A percentile compares a stretch with the other conserved stretches of the same genome.
phyloP scores from a whole-genome alignment of 257 asterid genomes.

The Capsicum pubescens region DNA sequence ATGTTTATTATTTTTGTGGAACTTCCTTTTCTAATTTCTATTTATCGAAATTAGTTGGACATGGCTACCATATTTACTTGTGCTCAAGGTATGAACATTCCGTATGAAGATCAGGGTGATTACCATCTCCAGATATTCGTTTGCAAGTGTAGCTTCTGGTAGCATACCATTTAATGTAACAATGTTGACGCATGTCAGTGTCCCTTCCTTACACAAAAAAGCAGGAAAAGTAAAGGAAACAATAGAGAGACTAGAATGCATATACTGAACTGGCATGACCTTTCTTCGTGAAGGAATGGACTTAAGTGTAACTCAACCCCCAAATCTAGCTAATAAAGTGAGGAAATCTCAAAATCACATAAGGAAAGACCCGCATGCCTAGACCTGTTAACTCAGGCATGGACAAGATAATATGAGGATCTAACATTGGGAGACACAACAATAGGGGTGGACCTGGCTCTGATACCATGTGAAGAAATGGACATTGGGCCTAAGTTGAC shows the following conservation, averaged over 20 bases:
- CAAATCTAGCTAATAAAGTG: neutral
- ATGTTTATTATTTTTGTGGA: neutral
- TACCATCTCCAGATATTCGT: neutral
- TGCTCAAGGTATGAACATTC: neutral
- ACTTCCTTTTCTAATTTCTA: conserved; percentile 3
- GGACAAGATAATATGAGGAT: neutral
- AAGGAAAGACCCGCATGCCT: neutral
- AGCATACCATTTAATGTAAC: neutral
- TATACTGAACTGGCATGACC: neutral
- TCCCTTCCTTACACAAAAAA: neutral
- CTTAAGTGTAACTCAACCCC: neutral
- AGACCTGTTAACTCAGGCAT: neutral
- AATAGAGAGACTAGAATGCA: neutral
- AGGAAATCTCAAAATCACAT: neutral
- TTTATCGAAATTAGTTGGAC: neutral
- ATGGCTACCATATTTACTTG: neutral
- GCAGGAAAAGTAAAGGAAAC: neutral
- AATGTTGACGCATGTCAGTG: neutral
- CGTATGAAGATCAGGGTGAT: neutral
- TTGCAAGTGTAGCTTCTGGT: neutral
- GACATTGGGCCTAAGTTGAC: neutral
- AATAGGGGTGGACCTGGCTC: neutral
- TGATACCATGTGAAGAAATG: neutral
- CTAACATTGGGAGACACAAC: neutral
- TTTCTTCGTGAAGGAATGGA: neutral